phyloP scores from a whole-genome alignment of 2,329 filamentous ascomycete genomes.

The Talaromyces albobiverticillius region DNA sequence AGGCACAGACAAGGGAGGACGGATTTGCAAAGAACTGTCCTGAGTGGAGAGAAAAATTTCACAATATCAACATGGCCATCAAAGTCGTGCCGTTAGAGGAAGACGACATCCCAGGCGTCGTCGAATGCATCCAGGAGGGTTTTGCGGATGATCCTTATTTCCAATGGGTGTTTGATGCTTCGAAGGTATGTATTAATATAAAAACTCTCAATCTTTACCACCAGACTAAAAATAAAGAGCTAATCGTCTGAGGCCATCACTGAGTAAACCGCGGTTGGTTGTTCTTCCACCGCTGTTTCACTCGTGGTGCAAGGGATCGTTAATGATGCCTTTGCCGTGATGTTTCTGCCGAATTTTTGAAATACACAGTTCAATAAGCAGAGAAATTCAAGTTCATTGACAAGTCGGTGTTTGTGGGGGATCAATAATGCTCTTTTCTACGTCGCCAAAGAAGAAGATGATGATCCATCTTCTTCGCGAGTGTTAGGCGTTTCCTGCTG shows the following conservation, averaged over 20 bases:
- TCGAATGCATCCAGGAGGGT: conserved; percentile 64
- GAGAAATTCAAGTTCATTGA: conserved; percentile 62
- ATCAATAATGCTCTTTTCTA: conserved; percentile 68
- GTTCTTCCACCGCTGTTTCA: conserved; percentile 14
- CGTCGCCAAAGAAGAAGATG: conserved; percentile 55
- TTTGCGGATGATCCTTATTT: conserved; percentile 68
- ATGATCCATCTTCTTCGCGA: conserved; percentile 28
- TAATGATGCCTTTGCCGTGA: not conserved
- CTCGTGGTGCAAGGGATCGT: conserved; percentile 2
- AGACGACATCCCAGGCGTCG: conserved; percentile 61
- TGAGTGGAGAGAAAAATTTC: too few relatives aligned
- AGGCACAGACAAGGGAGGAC: too few relatives aligned
- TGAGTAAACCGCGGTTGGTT: conserved; percentile 11
- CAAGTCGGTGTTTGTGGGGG: conserved; percentile 66
- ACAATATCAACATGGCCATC: conserved; percentile 33
- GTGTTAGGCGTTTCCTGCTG: conserved; percentile 72
- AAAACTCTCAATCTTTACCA: not conserved
- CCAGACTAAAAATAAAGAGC: conserved; percentile 17
- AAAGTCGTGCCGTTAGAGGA: conserved; percentile 56
- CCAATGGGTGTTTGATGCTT: conserved; percentile 61
- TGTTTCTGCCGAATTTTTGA: too few relatives aligned
- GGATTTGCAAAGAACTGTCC: too few relatives aligned
- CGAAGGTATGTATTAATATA: conserved; percentile 45
- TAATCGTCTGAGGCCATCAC: conserved; percentile 15
- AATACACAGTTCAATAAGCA: conserved; percentile 54